These are phyloP conservation scores for Trichocladium antarcticum DNA, from an alignment of 495 filamentous ascomycete species.

Conservation along the genomic window DNA sequence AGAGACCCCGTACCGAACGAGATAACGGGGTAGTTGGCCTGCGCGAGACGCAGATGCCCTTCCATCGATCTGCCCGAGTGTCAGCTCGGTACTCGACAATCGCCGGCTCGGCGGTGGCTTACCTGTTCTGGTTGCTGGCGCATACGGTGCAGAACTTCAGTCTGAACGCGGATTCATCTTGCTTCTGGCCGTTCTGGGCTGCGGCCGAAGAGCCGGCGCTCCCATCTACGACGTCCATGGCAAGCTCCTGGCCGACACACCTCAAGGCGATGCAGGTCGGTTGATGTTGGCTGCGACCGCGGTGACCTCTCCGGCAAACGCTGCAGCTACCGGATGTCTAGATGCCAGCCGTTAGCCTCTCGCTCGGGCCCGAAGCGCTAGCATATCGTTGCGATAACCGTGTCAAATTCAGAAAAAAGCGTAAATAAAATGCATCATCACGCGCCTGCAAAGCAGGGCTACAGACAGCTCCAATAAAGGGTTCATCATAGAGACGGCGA, in stretches of 20 bases:
- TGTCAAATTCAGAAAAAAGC: constrained; percentile 40
- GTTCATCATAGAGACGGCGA: constrained; percentile 35
- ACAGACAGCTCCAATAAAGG: constrained; percentile 98
- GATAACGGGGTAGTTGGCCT: constrained; percentile 83
- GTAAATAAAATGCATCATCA: constrained; percentile 44
- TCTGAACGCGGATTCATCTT: constrained; percentile 49
- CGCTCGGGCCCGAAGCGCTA: neutral
- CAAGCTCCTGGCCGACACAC: constrained; percentile 3
- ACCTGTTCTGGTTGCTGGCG: constrained; percentile 93
- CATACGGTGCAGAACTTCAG: constrained; percentile 98
- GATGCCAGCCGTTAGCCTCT: neutral
- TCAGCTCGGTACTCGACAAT: constrained; percentile 1
- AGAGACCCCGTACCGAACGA: constrained; percentile 96
- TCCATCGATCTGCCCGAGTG: constrained; percentile 71
- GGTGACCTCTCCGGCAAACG: neutral
- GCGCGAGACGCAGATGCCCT: constrained; percentile 80
- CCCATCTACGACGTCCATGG: constrained; percentile 31
- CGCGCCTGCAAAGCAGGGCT: constrained; percentile 30
- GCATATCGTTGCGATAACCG: neutral
- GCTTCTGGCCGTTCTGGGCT: constrained; percentile 31
- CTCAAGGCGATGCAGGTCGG: neutral
- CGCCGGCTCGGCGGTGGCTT: constrained; percentile 19
- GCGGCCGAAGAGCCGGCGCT: constrained; percentile 17
- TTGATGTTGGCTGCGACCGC: neutral
- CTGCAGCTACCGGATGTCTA: neutral